These are phyloP conservation scores for Saururus chinensis DNA, from an alignment of 164 flowering plant species.

Conservation along the genomic window DNA sequence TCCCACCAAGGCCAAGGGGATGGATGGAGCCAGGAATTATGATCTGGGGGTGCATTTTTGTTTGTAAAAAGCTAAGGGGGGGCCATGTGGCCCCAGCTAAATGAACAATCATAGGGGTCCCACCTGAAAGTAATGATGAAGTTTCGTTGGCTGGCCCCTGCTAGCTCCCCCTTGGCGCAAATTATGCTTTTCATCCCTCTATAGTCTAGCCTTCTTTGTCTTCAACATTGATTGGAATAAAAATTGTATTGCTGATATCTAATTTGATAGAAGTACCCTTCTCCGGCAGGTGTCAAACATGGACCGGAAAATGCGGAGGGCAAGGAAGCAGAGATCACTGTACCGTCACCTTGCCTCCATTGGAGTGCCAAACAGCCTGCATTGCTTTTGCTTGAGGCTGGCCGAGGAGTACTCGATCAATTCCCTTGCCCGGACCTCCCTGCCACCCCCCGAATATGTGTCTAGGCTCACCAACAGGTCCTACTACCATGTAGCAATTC, in stretches of 20 bases:
- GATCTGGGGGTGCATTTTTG: no score
- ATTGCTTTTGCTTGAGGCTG: slow-evolving; percentile 50
- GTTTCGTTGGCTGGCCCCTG: no score
- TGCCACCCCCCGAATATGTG: slow-evolving; percentile 49
- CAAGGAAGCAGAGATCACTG: slow-evolving; percentile 35
- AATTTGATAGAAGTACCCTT: not conserved
- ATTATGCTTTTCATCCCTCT: not conserved
- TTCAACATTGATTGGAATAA: not conserved
- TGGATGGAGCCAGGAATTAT: no score
- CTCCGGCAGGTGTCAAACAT: slow-evolving; percentile 34
- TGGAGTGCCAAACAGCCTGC: slow-evolving; percentile 57
- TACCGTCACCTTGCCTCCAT: slow-evolving; percentile 64
- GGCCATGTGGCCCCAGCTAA: no score
- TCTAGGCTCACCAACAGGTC: slow-evolving; percentile 42
- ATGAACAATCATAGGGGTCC: no score
- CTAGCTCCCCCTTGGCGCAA: no score
- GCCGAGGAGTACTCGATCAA: slow-evolving; percentile 66
- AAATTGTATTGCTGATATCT: not conserved
- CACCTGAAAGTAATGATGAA: not conserved
- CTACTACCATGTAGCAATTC: slow-evolving; percentile 47
- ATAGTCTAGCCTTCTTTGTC: no score
- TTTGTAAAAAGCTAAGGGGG: no score
- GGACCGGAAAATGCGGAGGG: slow-evolving; percentile 42
- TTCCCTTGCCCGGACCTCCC: slow-evolving; percentile 46
- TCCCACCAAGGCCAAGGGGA: no score